Conservation (phyloP, 441 rosid genomes). For the Geranium incanum region DNA sequence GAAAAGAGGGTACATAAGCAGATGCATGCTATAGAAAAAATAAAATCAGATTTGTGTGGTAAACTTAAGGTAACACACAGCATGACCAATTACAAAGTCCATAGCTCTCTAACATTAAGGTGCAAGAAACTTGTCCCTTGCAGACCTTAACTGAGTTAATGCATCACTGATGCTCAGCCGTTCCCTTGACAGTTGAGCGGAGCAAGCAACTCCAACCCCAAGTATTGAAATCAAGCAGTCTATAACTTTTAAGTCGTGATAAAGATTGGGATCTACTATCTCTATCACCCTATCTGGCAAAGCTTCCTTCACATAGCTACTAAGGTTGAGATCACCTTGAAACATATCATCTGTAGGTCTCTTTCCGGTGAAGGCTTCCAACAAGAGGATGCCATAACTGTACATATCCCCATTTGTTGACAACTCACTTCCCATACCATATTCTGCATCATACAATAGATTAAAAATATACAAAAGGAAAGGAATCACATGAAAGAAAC, state of each 20-base stretch:
- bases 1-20: no score
- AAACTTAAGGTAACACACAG: no score
- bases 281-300: not conserved
- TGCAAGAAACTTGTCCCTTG: not conserved
- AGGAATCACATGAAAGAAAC: not conserved
- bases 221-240: constrained; percentile 6
- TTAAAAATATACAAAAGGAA: not conserved
- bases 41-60: not conserved
- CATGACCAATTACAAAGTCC: not conserved
- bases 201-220: constrained; percentile 13
- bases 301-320: not conserved
- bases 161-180: not conserved
- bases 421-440: constrained; percentile 8
- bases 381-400: constrained; percentile 5
- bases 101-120: not conserved
- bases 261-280: not conserved
- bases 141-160: not conserved
- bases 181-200: not conserved
- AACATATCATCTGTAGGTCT: constrained; percentile 3
- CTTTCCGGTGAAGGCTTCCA: not conserved
- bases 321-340: not conserved
- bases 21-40: no score
- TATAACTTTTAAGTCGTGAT: not conserved
- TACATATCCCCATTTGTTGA: not conserved
- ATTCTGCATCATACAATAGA: not conserved